These are phyloP conservation scores for Noccaea caerulescens DNA, from an alignment of 345 rosid species.

Conservation along the genomic window DNA sequence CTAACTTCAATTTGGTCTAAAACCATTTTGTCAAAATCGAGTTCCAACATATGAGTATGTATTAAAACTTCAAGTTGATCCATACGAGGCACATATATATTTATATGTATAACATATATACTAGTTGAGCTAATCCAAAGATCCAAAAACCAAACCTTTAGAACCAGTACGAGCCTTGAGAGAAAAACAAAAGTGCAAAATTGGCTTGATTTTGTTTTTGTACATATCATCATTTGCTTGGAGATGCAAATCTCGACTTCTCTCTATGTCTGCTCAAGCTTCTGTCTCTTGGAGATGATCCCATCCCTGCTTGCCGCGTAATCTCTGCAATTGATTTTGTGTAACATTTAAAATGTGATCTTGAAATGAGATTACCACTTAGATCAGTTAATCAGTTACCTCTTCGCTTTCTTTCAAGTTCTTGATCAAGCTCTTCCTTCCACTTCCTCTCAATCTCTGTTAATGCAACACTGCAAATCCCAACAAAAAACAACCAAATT, in stretches of 20 bases:
- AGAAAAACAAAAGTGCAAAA: constrained; percentile 22
- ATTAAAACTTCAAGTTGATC: neutral
- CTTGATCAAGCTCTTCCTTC: constrained; percentile 95
- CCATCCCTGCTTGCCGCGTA: constrained; percentile 70
- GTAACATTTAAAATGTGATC: neutral
- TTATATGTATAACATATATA: constrained; percentile 24
- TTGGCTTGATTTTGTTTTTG: constrained; percentile 6
- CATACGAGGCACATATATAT: constrained; percentile 5
- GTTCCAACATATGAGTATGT: too few relatives aligned
- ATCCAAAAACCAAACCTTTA: neutral
- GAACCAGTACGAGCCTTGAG: constrained; percentile 2
- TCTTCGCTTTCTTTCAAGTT: constrained; percentile 82
- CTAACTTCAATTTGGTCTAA: too few relatives aligned
- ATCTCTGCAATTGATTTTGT: constrained; percentile 59
- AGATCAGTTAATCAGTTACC: constrained; percentile 45
- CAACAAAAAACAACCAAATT: constrained; percentile 13
- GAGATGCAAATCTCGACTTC: constrained; percentile 88
- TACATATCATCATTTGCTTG: constrained; percentile 61
- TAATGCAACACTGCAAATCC: constrained; percentile 49
- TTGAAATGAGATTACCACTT: neutral
- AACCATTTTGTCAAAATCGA: too few relatives aligned
- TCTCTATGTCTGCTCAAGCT: constrained; percentile 68
- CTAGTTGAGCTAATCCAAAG: constrained; percentile 28
- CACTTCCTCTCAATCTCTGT: constrained; percentile 78
- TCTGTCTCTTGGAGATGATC: constrained; percentile 79